A percentile compares a stretch with the other conserved stretches of the same genome.
These are phyloP conservation scores for Earliella scabrosa DNA, from an alignment of 1,284 basidiomycete genomes.

Conservation along the genomic window DNA sequence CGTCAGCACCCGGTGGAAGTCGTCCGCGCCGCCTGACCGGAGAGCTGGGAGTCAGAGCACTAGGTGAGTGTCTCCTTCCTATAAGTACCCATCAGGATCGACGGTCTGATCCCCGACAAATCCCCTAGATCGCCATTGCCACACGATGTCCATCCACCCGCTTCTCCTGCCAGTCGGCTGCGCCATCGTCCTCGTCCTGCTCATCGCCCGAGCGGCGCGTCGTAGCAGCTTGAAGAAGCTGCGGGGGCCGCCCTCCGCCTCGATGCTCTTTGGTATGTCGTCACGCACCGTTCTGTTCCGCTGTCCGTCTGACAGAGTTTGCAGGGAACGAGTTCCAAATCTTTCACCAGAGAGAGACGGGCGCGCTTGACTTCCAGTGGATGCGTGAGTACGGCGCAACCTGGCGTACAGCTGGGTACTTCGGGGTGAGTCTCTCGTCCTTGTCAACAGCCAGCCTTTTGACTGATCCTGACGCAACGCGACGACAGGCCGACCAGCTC, in stretches of 20 bases:
- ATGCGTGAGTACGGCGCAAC: constrained; percentile 26
- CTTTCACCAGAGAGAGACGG: constrained; percentile 23
- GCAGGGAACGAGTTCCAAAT: constrained; percentile 24
- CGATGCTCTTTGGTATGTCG: not conserved
- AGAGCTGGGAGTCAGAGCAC: too few species aligned
- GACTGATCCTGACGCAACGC: too few species aligned
- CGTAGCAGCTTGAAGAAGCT: not conserved
- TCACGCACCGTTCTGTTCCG: not conserved
- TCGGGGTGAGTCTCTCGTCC: constrained; percentile 26
- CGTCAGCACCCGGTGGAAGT: too few species aligned
- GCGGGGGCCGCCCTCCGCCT: not conserved
- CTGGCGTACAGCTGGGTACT: constrained; percentile 21
- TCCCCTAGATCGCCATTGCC: not conserved
- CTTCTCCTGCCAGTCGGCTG: not conserved
- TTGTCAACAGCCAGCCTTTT: too few species aligned
- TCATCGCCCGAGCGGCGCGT: not conserved
- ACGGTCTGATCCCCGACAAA: too few species aligned
- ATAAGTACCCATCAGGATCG: too few species aligned
- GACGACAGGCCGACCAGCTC: constrained; percentile 6
- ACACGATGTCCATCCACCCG: not conserved
- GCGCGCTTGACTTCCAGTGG: constrained; percentile 27
- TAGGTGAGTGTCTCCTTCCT: too few species aligned
- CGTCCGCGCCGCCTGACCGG: too few species aligned
- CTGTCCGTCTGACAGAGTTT: too few species aligned
- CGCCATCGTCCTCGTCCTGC: not conserved